These are phyloP conservation scores for Emydomyces testavorans DNA, from an alignment of 2,329 filamentous ascomycete genomes.

Conservation along the genomic window DNA sequence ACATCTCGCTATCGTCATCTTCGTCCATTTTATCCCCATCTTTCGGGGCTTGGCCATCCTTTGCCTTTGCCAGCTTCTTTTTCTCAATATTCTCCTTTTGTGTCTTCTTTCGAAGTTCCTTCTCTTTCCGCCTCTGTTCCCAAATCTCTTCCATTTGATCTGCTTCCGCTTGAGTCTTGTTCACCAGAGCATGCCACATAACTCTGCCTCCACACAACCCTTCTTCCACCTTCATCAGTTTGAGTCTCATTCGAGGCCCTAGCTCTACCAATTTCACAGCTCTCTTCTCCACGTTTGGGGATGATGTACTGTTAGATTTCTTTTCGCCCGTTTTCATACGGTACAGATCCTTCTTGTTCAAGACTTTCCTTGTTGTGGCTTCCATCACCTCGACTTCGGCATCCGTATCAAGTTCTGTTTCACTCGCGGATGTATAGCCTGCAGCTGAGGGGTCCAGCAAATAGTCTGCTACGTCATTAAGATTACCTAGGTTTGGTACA, in stretches of 20 bases:
- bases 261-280: constrained; percentile 88
- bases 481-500: constrained; percentile 77
- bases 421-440: constrained; percentile 85
- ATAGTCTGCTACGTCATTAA: constrained; percentile 90
- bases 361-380: constrained; percentile 43
- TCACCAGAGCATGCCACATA: constrained; percentile 95
- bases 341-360: constrained; percentile 41
- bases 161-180: constrained; percentile 69
- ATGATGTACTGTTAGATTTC: constrained; percentile 36
- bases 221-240: constrained; percentile 92
- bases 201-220: constrained; percentile 79
- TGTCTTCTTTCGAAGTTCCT: constrained; percentile 66
- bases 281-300: constrained; percentile 59
- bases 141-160: constrained; percentile 71
- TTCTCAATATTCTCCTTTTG: constrained; percentile 85
- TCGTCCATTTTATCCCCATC: constrained; percentile 36
- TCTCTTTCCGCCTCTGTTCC: constrained; percentile 65
- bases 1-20: constrained; percentile 42
- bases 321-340: constrained; percentile 36
- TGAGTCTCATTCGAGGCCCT: constrained; percentile 76
- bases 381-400: constrained; percentile 79
- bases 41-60: constrained; percentile 35
- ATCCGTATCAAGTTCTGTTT: constrained; percentile 86
- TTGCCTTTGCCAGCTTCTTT: constrained; percentile 58
- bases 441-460: constrained; percentile 69